Evolutionary conservation across 306 rosid species (phyloP), one percentile per base, ranked within the genome.

Genomic region (Casuarina equisetifolia): DNA sequence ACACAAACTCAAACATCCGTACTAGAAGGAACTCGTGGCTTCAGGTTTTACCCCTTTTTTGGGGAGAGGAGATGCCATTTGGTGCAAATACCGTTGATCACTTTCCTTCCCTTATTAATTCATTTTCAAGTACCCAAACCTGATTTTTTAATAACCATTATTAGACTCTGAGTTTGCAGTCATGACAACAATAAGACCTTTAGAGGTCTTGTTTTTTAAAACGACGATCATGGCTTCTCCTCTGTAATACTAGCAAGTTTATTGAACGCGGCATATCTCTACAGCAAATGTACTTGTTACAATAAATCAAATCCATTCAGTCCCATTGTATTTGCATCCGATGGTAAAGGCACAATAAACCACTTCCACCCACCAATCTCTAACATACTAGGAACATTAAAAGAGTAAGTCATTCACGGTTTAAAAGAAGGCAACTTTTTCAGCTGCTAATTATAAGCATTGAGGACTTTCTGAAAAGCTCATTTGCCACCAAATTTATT

Each of bases 101-200:
- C 48, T 44, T 44, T 44, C 48, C 48, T 44, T 44, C 48, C 0
- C 8, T 44, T 44, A 44, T 44, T 9, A 44, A 4, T 35, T n/a
- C 17, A 39, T 68, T 51, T 69, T 53, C 51, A 59, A 59, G 66
- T 43, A 45, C 70, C 70, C 45, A 12, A 15, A 74, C 9, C 39
- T 57, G 25, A 43, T 74, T 72, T 19, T 39, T 51, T 25, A 25
- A 50, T 12, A 44, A 45, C 13, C 10, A 46, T 46, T 46, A 25
- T 25, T 25, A 25, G 32, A 25, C 32, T 25, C 32, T 25, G 32
- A 25, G 1, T 25, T 25, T 25, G 12, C 50, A 9, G 2, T 46
- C 50, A 46, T 8, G 50, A 46, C 10, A 46, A 46, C 50, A 46
- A 9, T 46, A 46, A 46, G 12, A 46, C 10, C 50, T 46, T 45